phyloP scores from a whole-genome alignment of 495 filamentous ascomycete species.

The Penicillium verhagenii region DNA sequence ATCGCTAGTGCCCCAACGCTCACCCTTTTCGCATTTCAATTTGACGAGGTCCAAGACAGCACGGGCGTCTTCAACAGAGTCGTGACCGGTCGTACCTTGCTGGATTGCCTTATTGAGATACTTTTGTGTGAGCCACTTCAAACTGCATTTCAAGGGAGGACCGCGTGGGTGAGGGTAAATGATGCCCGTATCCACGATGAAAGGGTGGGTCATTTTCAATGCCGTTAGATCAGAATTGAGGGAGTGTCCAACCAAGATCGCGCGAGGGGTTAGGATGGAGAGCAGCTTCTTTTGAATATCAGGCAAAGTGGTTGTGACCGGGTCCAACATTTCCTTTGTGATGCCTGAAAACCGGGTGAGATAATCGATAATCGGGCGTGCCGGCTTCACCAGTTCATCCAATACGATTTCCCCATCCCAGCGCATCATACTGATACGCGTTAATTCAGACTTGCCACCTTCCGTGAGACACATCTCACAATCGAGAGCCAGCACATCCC shows the following conservation, averaged over 20 bases:
- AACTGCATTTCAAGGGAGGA: constrained; percentile 66
- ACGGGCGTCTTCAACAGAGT: constrained; percentile 87
- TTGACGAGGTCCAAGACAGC: constrained; percentile 91
- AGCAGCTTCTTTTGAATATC: constrained; percentile 83
- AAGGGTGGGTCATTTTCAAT: constrained; percentile 82
- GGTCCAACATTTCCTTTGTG: constrained; percentile 74
- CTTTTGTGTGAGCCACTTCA: constrained; percentile 81
- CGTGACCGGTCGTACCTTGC: constrained; percentile 73
- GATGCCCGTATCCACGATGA: constrained; percentile 85
- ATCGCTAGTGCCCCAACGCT: constrained; percentile 75
- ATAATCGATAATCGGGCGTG: constrained; percentile 82
- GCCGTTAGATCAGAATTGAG: constrained; percentile 86
- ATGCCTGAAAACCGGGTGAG: constrained; percentile 88
- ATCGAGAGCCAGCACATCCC: constrained; percentile 79
- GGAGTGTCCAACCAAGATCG: constrained; percentile 88
- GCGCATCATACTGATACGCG: constrained; percentile 77
- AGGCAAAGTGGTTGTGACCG: constrained; percentile 75
- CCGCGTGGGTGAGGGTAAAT: constrained; percentile 82
- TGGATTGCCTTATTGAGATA: constrained; percentile 85
- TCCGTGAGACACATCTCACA: constrained; percentile 96
- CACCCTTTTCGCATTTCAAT: constrained; percentile 90
- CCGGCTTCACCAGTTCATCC: constrained; percentile 89
- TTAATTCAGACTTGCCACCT: constrained; percentile 71
- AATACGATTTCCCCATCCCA: constrained; percentile 84
- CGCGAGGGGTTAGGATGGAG: constrained; percentile 65